A percentile compares a stretch with the other conserved stretches of the same genome.
Evolutionary conservation across 345 rosid species (phyloP).

Genomic region (Eucalyptus regnans): DNA sequence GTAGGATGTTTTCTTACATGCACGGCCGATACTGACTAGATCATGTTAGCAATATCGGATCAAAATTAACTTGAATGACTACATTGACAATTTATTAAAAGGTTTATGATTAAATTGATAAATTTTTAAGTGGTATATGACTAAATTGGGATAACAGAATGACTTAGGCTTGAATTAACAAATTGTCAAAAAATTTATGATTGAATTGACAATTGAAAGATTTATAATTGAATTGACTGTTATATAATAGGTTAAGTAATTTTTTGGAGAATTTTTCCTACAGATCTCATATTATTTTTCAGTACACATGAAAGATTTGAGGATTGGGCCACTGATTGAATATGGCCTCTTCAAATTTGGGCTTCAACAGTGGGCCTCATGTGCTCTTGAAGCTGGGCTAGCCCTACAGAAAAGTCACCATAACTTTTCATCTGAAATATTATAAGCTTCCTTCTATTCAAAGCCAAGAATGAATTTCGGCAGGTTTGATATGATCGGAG

Average conservation of each 20-base stretch:
- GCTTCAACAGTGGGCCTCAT: background rate
- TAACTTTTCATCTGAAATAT: background rate
- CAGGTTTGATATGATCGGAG: background rate
- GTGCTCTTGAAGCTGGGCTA: background rate
- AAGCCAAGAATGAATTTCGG: background rate
- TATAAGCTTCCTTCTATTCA: background rate
- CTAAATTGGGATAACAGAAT: background rate
- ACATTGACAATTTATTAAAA: too few species aligned
- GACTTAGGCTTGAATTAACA: background rate
- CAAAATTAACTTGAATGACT: background rate
- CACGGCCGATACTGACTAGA: rapidly evolving
- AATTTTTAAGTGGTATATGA: too few species aligned
- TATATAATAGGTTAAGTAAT: background rate
- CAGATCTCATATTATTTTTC: background rate
- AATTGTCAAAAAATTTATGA: too few species aligned
- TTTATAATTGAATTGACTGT: too few species aligned
- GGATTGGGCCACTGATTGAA: background rate
- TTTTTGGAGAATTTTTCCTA: background rate
- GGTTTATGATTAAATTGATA: rapidly evolving
- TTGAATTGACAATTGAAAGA: too few species aligned
- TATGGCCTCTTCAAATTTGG: background rate
- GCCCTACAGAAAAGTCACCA: background rate
- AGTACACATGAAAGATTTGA: background rate
- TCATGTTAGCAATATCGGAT: rapidly evolving
- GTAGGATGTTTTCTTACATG: background rate